A percentile compares a stretch with the other conserved stretches of the same genome.
phyloP scores from a whole-genome alignment of 2,329 filamentous ascomycete species.

The Aureobasidium musti region DNA sequence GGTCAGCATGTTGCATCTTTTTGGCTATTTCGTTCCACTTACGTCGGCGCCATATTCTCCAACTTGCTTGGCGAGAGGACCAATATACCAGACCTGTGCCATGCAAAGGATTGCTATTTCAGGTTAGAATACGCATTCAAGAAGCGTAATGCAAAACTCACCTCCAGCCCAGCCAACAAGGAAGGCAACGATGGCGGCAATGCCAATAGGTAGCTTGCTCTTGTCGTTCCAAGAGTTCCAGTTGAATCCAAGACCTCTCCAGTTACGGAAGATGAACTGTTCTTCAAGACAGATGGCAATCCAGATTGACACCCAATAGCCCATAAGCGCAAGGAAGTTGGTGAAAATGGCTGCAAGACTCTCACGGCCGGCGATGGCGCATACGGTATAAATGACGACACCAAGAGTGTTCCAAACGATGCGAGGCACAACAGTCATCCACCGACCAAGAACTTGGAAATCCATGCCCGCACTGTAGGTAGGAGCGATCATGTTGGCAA shows the following conservation, averaged over 20 bases:
- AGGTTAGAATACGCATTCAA: constrained; percentile 34
- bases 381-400: constrained; percentile 64
- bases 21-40: constrained; percentile 35
- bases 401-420: constrained; percentile 65
- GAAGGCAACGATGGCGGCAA: constrained; percentile 63
- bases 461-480: constrained; percentile 68
- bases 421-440: constrained; percentile 60
- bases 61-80: constrained; percentile 60
- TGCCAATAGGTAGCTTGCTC: constrained; percentile 61
- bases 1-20: background rate
- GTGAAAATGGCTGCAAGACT: constrained; percentile 65
- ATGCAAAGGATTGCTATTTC: constrained; percentile 58
- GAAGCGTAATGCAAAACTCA: background rate
- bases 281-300: constrained; percentile 64
- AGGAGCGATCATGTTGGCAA: constrained; percentile 66
- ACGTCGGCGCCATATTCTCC: constrained; percentile 61
- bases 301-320: constrained; percentile 69
- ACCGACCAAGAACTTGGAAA: constrained; percentile 65
- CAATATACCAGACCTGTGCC: constrained; percentile 70
- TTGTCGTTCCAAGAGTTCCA: constrained; percentile 64
- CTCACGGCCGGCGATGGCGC: constrained; percentile 63
- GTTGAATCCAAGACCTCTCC: constrained; percentile 52
- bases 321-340: constrained; percentile 70
- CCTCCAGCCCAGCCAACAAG: constrained; percentile 64
- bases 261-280: constrained; percentile 61